Evolutionary conservation across 306 rosid genomes (phyloP), one percentile per base, ranked within the genome.

Genomic region (Trifolium dubium): DNA sequence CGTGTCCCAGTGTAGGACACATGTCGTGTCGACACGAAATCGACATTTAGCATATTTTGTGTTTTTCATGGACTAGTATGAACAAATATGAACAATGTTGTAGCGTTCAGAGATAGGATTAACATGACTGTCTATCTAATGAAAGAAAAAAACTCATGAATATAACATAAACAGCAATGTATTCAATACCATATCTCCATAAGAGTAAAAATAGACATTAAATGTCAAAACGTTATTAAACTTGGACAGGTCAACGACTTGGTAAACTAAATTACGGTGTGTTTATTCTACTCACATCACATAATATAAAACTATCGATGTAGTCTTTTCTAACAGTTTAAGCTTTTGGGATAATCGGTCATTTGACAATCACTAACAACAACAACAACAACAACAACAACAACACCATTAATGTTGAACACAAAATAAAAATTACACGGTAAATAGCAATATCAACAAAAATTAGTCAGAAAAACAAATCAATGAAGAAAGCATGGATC

Each of bases 171-270:
- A 19, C 39, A 10, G 10, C 28, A 55, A 66, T 44, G 59, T 59
- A 68, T 30, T 64, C 83, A 85, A 59, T 46, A 30, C 17, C 28
- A 74, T 79, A 86, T 83, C 87, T 82, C 80, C 86, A 84, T 5
- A 53, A 69, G 32, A 49, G 32, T 34, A 54, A 51, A 19, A 60
- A 53, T 53, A 23, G 30, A 53, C 41, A 50, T 69, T 46, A 69
- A 61, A 71, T 29, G 23, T 29, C 72, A 71, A 46, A 23, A 23
- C 1, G 23, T 23, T 23, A 23, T 23, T 23, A 23, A 23, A 23
- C 23, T 23, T 1, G 23, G 23, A 23, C 23, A 23, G 23, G 23
- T 23, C 23, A 23, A 23, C 23, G 23, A 23, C 23, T 23, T 23
- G 23, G 23, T 12, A n/a, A n/a, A n/a, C n/a, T n/a, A n/a, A n/a